Evolutionary conservation across 345 rosid species (phyloP), one percentile per base, ranked within the genome.

Genomic region (Camelina laxa): DNA sequence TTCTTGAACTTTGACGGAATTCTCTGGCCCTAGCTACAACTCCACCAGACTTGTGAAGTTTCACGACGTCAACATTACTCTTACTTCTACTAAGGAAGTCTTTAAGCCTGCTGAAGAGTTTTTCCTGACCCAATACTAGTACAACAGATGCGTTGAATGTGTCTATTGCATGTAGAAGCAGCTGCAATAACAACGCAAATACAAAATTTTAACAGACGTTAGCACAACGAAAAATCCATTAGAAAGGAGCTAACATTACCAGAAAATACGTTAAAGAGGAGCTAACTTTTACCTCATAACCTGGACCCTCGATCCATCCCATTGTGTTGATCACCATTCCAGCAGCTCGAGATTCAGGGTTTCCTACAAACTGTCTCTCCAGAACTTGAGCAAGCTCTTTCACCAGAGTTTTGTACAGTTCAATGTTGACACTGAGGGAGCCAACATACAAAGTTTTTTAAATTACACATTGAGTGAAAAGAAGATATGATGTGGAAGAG

Each of bases 271-370:
- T 16, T 45, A 35, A 45, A 66, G 39, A 27, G 62, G n/a, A 75
- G 33, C 12, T 13, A 51, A 54, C 41, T 22, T 51, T 71, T 72
- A 83, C 98, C 93, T 92, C 92, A 58, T 91, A 95, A 59, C 99
- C 99, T 30, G 79, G 72, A 66, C 92, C 96, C 57, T 95, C 97
- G 81, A 95, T 89, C 99, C 96, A 94, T 63, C 97, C 96, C 95
- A 91, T 91, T 51, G 98, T 89, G 83, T 90, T 95, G 72, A 91
- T 88, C 83, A 94, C 96, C 93, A 88, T 88, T 62, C 98, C 97
- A 13, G 95, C 84, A 72, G 97, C 91, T 72, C 84, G 81, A 80
- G 91, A 86, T 78, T 90, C 97, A 64, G 82, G 85, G 81, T 83
- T 88, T 15, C 84, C 87, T 6, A 80, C 49, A 83, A 86, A 87